Evolutionary conservation across 2,329 filamentous ascomycete genomes (phyloP), one percentile per base, ranked within the genome.

Genomic region (Teratosphaeria epicoccoides): DNA sequence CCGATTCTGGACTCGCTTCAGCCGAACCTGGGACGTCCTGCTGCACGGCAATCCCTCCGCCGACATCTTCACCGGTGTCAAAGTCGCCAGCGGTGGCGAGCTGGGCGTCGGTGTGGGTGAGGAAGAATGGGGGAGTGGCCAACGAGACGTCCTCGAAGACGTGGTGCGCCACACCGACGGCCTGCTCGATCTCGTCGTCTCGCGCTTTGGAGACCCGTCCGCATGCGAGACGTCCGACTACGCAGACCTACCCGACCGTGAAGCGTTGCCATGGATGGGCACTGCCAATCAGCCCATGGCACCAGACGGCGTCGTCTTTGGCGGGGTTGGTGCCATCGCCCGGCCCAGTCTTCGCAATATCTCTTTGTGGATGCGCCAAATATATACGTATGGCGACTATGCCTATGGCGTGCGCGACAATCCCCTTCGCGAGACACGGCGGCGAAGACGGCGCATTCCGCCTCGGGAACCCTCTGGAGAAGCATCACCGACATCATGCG

Each of bases 71-170:
- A 82, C 84, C 10, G 89, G 87, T 5, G 82, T 95, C 64, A 95
- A 95, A 68, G 76, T 98, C 26, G 88, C 90, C 11, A 87, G 85
- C 6, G 89, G 88, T 28, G 91, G 93, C 17, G 91, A 97, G 70
- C 79, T 97, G 24, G 93, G 93, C 14, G 81, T 96, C 45, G 93
- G 93, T 0, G 93, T 97, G 1, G 93, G 93, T 17, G 93, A 97
- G 67, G 93, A 97, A 71, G 88, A 96, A 51, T 85, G 89, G 67
- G 91, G 91, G 4, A 96, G 91, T 65, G 89, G 89, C 26, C 91
- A 97, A 71, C 78, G 91, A 61, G 91, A 94, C 61, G 91, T 97
- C 0, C 74, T 98, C 1, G 91, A 97, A 68, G 88, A 88, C n/a
- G 81, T 95, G 55, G 82, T 88, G 1, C 78, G 77, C 9, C 77